Evolutionary conservation across 1,139 yeast genomes (phyloP).

Genomic region (Saccharomycopsis crataegensis): DNA sequence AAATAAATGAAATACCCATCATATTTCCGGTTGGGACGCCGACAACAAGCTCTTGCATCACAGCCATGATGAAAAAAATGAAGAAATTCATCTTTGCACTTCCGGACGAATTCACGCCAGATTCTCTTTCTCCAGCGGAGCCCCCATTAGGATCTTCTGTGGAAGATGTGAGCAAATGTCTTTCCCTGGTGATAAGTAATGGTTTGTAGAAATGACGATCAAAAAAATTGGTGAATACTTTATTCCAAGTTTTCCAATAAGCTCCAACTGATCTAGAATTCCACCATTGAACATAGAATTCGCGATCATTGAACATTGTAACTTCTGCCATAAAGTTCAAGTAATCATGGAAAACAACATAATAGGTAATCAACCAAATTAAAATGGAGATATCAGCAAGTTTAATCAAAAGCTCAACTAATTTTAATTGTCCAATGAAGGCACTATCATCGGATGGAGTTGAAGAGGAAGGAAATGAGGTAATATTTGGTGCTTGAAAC

Average conservation of each 20-base stretch:
- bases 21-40: slow-evolving; percentile 42
- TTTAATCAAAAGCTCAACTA: slow-evolving; percentile 32
- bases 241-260: slow-evolving; percentile 61
- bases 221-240: slow-evolving; percentile 57
- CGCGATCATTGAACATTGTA: slow-evolving; percentile 56
- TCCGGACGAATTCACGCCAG: slow-evolving; percentile 23
- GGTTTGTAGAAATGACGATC: slow-evolving; percentile 53
- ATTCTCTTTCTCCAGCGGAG: slow-evolving; percentile 24
- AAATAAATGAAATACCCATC: slow-evolving; percentile 37
- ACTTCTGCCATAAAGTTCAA: slow-evolving; percentile 57
- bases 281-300: slow-evolving; percentile 75
- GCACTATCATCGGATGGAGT: neutral
- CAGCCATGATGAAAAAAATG: slow-evolving; percentile 36
- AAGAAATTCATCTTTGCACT: slow-evolving; percentile 26
- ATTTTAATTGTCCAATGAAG: slow-evolving; percentile 19
- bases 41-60: slow-evolving; percentile 38
- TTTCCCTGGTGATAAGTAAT: slow-evolving; percentile 22
- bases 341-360: slow-evolving; percentile 35
- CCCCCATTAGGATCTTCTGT: neutral
- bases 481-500: slow-evolving; percentile 7
- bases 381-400: slow-evolving; percentile 34
- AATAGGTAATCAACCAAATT: slow-evolving; percentile 37
- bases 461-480: neutral
- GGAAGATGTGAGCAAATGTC: slow-evolving; percentile 1
- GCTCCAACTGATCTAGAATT: slow-evolving; percentile 61